Conservation (phyloP, 1,139 yeast species). For the Fermentozyma sake region DNA sequence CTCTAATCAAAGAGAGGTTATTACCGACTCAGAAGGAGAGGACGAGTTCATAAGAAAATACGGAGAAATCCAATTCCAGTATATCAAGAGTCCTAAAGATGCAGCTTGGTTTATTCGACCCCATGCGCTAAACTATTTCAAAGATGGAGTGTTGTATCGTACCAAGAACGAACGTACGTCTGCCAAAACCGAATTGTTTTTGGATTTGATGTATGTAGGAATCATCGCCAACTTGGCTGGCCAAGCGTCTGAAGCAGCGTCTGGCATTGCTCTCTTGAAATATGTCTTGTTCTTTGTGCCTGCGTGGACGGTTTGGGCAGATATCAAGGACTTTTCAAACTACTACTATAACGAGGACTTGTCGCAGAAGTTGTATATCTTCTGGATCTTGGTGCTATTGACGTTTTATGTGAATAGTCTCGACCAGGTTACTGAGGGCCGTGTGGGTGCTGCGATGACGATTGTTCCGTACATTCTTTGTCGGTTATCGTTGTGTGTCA, state of each 20-base stretch:
- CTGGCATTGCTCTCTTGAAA: conserved; percentile 43
- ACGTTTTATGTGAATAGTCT: conserved; percentile 53
- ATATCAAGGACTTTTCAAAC: conserved; percentile 60
- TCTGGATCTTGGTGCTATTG: conserved; percentile 52
- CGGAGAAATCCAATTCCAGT: conserved; percentile 47
- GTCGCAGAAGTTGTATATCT: conserved; percentile 47
- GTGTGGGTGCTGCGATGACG: conserved; percentile 37
- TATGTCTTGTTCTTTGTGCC: conserved; percentile 53
- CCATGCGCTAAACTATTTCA: conserved; percentile 58
- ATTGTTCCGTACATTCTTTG: conserved; percentile 47
- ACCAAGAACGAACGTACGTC: conserved; percentile 54
- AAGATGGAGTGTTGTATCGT: conserved; percentile 52
- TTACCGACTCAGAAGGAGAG: conserved; percentile 36
- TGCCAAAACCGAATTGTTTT: conserved; percentile 52
- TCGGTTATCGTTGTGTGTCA: conserved; percentile 33
- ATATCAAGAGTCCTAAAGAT: conserved; percentile 42
- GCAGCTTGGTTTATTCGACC: conserved; percentile 50
- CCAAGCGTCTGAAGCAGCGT: conserved; percentile 47
- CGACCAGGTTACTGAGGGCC: conserved; percentile 27
- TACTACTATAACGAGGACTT: conserved; percentile 62
- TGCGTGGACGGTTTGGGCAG: conserved; percentile 62
- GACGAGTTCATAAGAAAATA: conserved; percentile 46
- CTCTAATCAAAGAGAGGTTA: too few relatives aligned
- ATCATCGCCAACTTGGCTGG: conserved; percentile 59
- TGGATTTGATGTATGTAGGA: conserved; percentile 63